A percentile compares a stretch with the other conserved stretches of the same genome.
phyloP scores from a whole-genome alignment of 2,329 filamentous ascomycete species.

The Phaeomoniella chlamydospora region DNA sequence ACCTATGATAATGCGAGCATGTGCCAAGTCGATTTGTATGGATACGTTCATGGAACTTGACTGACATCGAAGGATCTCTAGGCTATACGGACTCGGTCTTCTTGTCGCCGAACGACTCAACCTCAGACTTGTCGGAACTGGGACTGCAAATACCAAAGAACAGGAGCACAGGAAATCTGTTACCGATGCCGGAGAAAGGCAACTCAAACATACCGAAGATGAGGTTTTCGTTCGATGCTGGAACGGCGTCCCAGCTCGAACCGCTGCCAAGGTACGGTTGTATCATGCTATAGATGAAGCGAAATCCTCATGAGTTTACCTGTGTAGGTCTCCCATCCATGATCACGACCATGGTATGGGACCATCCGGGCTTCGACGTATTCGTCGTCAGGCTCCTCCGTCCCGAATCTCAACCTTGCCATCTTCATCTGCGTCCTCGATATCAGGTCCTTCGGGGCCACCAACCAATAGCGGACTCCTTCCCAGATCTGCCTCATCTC shows the following conservation, averaged over 20 bases:
- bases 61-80: no score
- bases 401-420: slow-evolving; percentile 51
- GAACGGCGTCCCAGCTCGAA: slow-evolving; percentile 52
- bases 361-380: slow-evolving; percentile 76
- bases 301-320: slow-evolving; percentile 4
- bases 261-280: slow-evolving; percentile 54
- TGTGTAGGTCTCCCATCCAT: slow-evolving; percentile 60
- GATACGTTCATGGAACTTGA: neutral
- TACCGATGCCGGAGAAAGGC: slow-evolving; percentile 21
- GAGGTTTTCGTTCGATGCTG: slow-evolving; percentile 65
- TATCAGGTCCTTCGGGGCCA: slow-evolving; percentile 46
- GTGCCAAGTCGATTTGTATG: no score
- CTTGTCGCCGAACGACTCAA: slow-evolving; percentile 4
- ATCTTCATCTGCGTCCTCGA: slow-evolving; percentile 45
- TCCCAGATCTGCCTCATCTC: slow-evolving; percentile 42
- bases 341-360: slow-evolving; percentile 82
- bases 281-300: slow-evolving; percentile 5
- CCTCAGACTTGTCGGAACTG: slow-evolving; percentile 1
- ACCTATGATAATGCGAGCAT: no score
- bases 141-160: slow-evolving; percentile 26
- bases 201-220: slow-evolving; percentile 43
- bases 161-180: slow-evolving; percentile 33
- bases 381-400: slow-evolving; percentile 64
- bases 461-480: slow-evolving; percentile 49
- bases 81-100: slow-evolving; percentile 4